Percentiles rank a stretch among this genome's conserved stretches.
phyloP scores from a whole-genome alignment of 1,284 basidiomycete species.

The Fomitopsis schrenkii region DNA sequence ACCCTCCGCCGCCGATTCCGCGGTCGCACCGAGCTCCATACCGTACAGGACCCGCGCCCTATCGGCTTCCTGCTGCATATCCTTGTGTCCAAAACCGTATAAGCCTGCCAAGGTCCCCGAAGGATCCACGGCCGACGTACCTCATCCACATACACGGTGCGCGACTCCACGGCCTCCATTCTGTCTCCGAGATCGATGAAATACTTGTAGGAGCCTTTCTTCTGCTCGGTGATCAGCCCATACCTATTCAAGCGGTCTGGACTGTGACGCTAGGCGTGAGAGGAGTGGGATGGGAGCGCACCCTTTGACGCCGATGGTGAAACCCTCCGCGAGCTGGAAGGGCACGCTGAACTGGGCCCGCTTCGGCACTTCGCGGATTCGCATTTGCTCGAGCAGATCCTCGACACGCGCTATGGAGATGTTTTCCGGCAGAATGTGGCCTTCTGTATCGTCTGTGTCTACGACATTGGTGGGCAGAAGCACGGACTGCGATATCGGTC shows the following conservation, averaged over 20 bases:
- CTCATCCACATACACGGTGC: constrained; percentile 77
- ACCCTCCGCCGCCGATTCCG: constrained; percentile 37
- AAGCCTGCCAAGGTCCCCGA: neutral
- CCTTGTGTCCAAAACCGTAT: constrained; percentile 33
- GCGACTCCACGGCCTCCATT: constrained; percentile 69
- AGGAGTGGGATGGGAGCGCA: constrained; percentile 31
- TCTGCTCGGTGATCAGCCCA: constrained; percentile 81
- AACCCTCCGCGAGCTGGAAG: constrained; percentile 75
- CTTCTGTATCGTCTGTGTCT: constrained; percentile 39
- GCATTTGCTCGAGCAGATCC: constrained; percentile 81
- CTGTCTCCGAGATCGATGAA: constrained; percentile 77
- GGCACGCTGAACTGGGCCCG: constrained; percentile 83
- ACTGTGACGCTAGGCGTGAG: neutral
- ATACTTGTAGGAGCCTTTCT: constrained; percentile 75
- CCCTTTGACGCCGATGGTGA: constrained; percentile 91
- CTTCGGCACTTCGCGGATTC: constrained; percentile 84
- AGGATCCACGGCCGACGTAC: constrained; percentile 35
- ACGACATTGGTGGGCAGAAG: constrained; percentile 49
- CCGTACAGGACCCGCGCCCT: constrained; percentile 59
- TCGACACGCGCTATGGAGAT: constrained; percentile 71
- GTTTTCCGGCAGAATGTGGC: constrained; percentile 52
- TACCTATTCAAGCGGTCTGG: constrained; percentile 49
- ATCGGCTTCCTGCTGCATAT: constrained; percentile 54
- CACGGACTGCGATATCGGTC: constrained; percentile 44
- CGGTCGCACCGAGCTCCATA: constrained; percentile 48